phyloP scores from a whole-genome alignment of 2,329 filamentous ascomycete genomes.

The Pseudogymnoascus sp. region DNA sequence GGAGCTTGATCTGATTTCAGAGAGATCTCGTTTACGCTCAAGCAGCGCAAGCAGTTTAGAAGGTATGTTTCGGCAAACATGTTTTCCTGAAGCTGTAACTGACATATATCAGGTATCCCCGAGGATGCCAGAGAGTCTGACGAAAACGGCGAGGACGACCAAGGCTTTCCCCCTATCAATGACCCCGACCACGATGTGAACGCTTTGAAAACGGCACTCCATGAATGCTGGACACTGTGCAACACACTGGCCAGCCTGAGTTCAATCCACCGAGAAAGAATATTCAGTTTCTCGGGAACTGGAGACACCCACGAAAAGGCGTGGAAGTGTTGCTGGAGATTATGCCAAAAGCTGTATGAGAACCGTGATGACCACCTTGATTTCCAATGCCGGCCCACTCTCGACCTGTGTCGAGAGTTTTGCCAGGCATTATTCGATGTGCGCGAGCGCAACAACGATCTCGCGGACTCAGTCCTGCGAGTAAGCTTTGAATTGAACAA shows the following conservation, averaged over 20 bases:
- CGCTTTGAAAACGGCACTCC: conserved; percentile 66
- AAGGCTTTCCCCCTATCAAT: background rate
- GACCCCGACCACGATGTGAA: conserved; percentile 51
- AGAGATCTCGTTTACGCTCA: conserved; percentile 48
- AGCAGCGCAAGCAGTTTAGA: conserved; percentile 69
- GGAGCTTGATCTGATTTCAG: conserved; percentile 54
- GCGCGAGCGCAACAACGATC: conserved; percentile 66
- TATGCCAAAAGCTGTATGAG: conserved; percentile 84
- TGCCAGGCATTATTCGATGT: conserved; percentile 88
- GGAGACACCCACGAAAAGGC: conserved; percentile 77
- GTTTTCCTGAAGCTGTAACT: conserved; percentile 17
- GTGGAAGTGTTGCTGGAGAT: conserved; percentile 89
- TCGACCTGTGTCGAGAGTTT: conserved; percentile 86
- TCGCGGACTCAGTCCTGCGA: conserved; percentile 75
- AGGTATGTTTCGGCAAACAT: conserved; percentile 42
- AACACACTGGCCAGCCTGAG: conserved; percentile 83
- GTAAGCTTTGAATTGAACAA: conserved; percentile 96
- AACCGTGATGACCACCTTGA: conserved; percentile 64
- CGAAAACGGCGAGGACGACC: conserved; percentile 43
- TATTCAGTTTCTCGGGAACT: conserved; percentile 63
- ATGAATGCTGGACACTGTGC: conserved; percentile 89
- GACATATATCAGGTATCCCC: conserved; percentile 28
- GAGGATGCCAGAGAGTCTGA: conserved; percentile 38
- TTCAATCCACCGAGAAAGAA: conserved; percentile 70
- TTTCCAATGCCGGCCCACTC: conserved; percentile 61